These are phyloP conservation scores for Hyaloscypha hepaticicola DNA, from an alignment of 495 filamentous ascomycete genomes.

Conservation along the genomic window DNA sequence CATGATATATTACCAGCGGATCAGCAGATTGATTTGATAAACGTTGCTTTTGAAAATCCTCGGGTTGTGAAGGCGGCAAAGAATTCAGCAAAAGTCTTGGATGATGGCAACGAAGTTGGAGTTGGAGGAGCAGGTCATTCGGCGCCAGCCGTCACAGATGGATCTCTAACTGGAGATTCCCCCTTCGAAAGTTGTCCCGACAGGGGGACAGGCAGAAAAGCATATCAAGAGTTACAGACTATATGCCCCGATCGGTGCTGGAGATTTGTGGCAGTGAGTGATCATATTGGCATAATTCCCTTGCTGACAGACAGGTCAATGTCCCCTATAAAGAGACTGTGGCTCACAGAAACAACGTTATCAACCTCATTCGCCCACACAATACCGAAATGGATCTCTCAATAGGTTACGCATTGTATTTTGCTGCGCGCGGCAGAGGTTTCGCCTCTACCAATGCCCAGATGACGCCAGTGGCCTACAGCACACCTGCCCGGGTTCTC, in stretches of 20 bases:
- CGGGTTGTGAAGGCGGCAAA: constrained; percentile 57
- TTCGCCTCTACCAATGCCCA: constrained; percentile 29
- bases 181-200: constrained; percentile 86
- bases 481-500: constrained; percentile 74
- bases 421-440: constrained; percentile 80
- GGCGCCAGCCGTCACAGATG: too few species aligned
- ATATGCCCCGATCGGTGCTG: constrained; percentile 73
- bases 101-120: constrained; percentile 12
- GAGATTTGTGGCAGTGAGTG: constrained; percentile 68
- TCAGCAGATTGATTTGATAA: constrained; percentile 81
- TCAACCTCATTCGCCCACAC: constrained; percentile 82
- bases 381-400: constrained; percentile 99
- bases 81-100: constrained; percentile 23
- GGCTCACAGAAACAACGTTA: constrained; percentile 64
- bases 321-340: constrained; percentile 76
- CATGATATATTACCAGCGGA: constrained; percentile 71
- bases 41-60: constrained; percentile 96
- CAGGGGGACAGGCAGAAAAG: constrained; percentile 76
- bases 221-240: constrained; percentile 66
- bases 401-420: constrained; percentile 91
- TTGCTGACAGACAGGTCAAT: constrained; percentile 57
- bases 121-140: neutral
- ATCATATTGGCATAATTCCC: neutral
- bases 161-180: neutral
- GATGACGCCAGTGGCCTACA: constrained; percentile 44